Conservation (phyloP, 257 asterid species). For the Sherardia arvensis region DNA sequence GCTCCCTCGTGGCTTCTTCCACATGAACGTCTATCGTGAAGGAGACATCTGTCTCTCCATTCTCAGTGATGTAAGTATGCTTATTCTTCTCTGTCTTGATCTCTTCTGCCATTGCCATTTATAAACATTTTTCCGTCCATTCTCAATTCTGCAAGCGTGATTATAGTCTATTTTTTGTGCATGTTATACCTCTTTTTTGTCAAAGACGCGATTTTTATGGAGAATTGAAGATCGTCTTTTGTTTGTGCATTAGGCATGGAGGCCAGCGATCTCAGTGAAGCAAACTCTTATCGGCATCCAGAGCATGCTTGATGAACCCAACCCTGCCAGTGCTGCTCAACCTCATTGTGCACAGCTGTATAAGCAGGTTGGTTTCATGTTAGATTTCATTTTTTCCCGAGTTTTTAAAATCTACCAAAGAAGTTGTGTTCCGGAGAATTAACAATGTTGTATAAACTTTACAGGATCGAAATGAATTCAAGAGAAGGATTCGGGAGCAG, state of each 20-base stretch:
- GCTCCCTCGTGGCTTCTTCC: neutral
- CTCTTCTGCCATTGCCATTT: neutral
- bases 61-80: neutral
- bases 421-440: neutral
- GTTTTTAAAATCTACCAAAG: neutral
- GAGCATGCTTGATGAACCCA: conserved; percentile 31
- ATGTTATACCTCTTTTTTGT: too few relatives aligned
- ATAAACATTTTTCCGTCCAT: neutral
- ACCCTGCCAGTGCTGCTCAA: conserved; percentile 31
- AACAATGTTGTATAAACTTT: neutral
- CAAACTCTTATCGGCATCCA: conserved; percentile 36
- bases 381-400: neutral
- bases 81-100: neutral
- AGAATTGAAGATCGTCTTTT: too few relatives aligned
- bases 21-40: neutral
- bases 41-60: neutral
- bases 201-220: too few relatives aligned
- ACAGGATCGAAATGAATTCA: conserved; percentile 27
- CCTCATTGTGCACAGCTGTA: conserved; percentile 18
- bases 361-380: conserved; percentile 10
- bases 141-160: too few relatives aligned
- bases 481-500: conserved; percentile 30
- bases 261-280: conserved; percentile 33
- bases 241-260: conserved; percentile 25
- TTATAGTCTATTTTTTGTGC: too few relatives aligned